A percentile compares a stretch with the other conserved stretches of the same genome.
Evolutionary conservation across 805 yeast species (phyloP).

Genomic region (Myxozyma monticola): DNA sequence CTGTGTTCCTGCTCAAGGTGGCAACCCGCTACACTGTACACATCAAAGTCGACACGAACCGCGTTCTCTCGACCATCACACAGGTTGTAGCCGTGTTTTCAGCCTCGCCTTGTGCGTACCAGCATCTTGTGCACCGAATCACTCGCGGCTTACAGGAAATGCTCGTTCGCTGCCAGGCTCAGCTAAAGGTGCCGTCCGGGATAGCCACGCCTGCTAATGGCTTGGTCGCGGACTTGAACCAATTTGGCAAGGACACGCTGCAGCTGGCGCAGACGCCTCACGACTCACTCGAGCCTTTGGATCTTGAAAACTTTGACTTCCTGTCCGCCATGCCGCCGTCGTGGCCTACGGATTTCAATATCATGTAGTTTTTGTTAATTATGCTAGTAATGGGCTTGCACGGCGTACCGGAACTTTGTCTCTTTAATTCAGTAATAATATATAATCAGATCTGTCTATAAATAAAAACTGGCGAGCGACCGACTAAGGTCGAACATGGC

Average conservation of each 20-base stretch:
- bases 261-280: constrained; percentile 4
- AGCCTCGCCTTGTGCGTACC: constrained; percentile 15
- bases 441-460: too few species aligned
- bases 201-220: constrained; percentile 4
- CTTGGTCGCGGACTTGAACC: background rate
- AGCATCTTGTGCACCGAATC: constrained; percentile 23
- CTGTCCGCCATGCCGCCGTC: constrained; percentile 21
- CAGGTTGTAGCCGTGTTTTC: constrained; percentile 11
- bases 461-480: too few species aligned
- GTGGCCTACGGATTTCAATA: constrained; percentile 20
- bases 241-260: constrained; percentile 1
- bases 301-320: constrained; percentile 23
- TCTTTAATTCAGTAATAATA: too few species aligned
- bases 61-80: constrained; percentile 5
- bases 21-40: constrained; percentile 19
- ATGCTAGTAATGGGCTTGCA: too few species aligned
- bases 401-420: too few species aligned
- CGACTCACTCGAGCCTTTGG: constrained; percentile 9
- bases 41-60: constrained; percentile 8
- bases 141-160: constrained; percentile 16
- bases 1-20: constrained; percentile 22
- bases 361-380: constrained; percentile 7
- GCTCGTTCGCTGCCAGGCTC: constrained; percentile 9
- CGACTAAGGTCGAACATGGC: too few species aligned
- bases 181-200: background rate